Evolutionary conservation across 176 grass and related monocot species (phyloP).

Genomic region (Aegilops speltoides): DNA sequence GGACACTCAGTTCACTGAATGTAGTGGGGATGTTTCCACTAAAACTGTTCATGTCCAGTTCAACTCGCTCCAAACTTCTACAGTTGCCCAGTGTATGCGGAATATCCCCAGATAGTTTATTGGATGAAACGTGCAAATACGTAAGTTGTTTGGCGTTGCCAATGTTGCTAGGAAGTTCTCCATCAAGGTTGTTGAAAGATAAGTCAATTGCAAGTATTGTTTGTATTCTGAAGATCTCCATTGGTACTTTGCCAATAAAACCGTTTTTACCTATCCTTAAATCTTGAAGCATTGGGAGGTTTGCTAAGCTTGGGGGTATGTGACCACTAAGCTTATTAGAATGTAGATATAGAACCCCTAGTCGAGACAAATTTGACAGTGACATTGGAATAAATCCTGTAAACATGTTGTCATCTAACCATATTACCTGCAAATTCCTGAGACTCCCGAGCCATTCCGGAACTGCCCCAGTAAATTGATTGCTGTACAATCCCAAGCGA

Average conservation of each 20-base stretch:
- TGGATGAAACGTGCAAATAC: not conserved
- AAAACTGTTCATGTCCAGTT: not conserved
- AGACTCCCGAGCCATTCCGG: not conserved
- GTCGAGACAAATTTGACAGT: constrained; percentile 7
- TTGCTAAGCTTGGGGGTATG: not conserved
- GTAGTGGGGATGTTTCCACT: not conserved
- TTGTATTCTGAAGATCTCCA: constrained; percentile 6
- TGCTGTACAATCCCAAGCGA: not conserved
- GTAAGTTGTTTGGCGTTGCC: constrained; percentile 24
- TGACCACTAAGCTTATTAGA: not conserved
- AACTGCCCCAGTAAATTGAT: not conserved
- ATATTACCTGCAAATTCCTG: not conserved
- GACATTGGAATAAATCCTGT: constrained; percentile 2
- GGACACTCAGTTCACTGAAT: not conserved
- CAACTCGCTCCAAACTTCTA: constrained; percentile 14
- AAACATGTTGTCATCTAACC: not conserved
- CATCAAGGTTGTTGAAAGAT: not conserved
- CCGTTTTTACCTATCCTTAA: not conserved
- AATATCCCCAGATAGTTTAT: not conserved
- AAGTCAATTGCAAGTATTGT: not conserved
- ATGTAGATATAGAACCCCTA: not conserved
- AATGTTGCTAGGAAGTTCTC: not conserved
- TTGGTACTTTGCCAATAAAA: constrained; percentile 3
- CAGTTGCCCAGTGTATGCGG: not conserved
- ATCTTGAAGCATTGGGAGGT: not conserved